Percentiles rank a stretch among this genome's conserved stretches.
Conservation (phyloP, 2,329 filamentous ascomycete genomes). For the Botrytis elliptica region DNA sequence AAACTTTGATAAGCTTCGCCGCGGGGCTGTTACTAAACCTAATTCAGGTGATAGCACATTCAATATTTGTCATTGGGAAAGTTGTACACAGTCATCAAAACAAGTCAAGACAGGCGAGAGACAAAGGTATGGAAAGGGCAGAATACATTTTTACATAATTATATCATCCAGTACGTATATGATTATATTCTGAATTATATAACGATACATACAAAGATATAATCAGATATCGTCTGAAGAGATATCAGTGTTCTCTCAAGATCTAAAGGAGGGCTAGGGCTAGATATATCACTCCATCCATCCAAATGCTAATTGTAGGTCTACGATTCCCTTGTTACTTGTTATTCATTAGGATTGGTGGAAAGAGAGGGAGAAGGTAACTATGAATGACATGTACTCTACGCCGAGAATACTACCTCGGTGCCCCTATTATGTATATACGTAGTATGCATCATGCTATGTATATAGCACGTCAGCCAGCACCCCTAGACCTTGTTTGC, state of each 20-base stretch:
- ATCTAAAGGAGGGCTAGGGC: constrained; percentile 1
- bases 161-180: neutral
- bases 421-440: neutral
- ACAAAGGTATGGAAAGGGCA: neutral
- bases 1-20: constrained; percentile 2
- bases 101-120: neutral
- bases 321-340: neutral
- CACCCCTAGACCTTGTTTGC: neutral
- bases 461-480: neutral
- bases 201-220: neutral
- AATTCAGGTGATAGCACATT: neutral
- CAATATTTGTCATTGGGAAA: neutral
- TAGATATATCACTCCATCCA: neutral
- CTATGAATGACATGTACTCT: neutral
- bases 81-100: neutral
- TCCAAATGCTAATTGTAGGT: neutral
- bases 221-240: neutral
- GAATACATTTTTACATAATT: neutral
- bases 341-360: neutral
- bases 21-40: constrained; percentile 7
- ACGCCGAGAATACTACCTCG: neutral
- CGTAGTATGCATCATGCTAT: too few species aligned
- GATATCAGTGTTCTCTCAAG: too few species aligned
- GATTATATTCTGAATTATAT: neutral
- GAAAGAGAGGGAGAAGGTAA: neutral